These are phyloP conservation scores for Flaveria bidentis DNA, from an alignment of 129 eudicot genomes.

Conservation along the genomic window DNA sequence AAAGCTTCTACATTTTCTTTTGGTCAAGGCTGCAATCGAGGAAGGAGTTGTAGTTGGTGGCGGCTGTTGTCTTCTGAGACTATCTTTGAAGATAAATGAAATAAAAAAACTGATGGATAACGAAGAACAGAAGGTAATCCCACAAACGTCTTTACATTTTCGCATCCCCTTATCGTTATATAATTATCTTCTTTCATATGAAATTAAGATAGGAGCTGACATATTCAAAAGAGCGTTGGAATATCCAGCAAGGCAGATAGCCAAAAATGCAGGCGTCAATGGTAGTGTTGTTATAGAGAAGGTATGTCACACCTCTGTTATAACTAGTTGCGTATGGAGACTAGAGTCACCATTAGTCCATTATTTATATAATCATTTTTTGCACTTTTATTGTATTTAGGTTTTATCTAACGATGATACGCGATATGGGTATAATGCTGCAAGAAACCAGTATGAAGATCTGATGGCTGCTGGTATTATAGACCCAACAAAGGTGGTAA, in stretches of 20 bases:
- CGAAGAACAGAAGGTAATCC: conserved; percentile 79
- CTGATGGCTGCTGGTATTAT: conserved; percentile 74
- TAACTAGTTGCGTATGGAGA: background rate
- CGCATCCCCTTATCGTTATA: conserved; percentile 4
- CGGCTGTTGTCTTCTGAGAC: conserved; percentile 83
- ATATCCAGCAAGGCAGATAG: conserved; percentile 80
- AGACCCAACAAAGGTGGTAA: conserved; percentile 88
- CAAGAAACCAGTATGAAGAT: conserved; percentile 65
- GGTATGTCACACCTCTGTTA: conserved; percentile 37
- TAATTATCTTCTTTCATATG: background rate
- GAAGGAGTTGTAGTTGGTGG: conserved; percentile 99
- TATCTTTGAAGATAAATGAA: conserved; percentile 57
- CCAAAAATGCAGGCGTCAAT: conserved; percentile 88
- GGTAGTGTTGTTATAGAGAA: conserved; percentile 72
- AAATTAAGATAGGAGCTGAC: conserved; percentile 80
- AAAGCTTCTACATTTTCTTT: conserved; percentile 14
- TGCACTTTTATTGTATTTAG: conserved; percentile 40
- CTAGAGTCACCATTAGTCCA: background rate
- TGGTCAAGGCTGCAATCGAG: conserved; percentile 81
- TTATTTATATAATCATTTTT: background rate
- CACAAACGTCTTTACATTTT: conserved; percentile 15
- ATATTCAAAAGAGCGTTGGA: conserved; percentile 73
- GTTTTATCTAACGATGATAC: conserved; percentile 50
- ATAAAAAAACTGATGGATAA: conserved; percentile 65
- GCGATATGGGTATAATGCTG: conserved; percentile 83